Conservation (phyloP, 1,284 basidiomycete species). For the Puccinia polysora region DNA sequence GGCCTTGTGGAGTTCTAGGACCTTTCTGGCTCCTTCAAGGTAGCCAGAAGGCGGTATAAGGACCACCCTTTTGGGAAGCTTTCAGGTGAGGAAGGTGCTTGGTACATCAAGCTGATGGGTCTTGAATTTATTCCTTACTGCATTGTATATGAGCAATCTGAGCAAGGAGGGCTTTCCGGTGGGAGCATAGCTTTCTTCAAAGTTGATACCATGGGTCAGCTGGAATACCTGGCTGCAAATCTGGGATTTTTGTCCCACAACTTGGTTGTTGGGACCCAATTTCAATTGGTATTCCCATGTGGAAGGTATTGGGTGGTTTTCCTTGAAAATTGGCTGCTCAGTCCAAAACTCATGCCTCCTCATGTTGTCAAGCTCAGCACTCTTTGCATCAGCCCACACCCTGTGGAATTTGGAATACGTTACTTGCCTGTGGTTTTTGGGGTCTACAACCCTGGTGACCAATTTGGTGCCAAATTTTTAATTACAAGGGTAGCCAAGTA, state of each 20-base stretch:
- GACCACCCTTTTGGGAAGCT: background rate
- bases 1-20: background rate
- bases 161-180: background rate
- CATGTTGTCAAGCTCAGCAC: background rate
- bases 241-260: background rate
- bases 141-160: background rate
- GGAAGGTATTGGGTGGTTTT: background rate
- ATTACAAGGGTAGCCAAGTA: too few relatives aligned
- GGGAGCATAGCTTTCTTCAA: background rate
- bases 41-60: background rate
- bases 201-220: background rate
- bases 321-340: background rate
- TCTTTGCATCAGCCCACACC: background rate
- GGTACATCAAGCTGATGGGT: background rate
- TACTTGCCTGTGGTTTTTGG: background rate
- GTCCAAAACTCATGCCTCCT: background rate
- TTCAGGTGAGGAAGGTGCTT: background rate
- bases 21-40: background rate
- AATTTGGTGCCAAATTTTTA: too few relatives aligned
- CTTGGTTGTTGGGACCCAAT: background rate
- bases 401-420: background rate
- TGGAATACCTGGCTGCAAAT: background rate
- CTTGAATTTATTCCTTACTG: background rate
- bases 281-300: background rate
- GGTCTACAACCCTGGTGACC: background rate